Conservation (phyloP, 805 yeast genomes). For the Kluyveromyces dobzhanskii region DNA sequence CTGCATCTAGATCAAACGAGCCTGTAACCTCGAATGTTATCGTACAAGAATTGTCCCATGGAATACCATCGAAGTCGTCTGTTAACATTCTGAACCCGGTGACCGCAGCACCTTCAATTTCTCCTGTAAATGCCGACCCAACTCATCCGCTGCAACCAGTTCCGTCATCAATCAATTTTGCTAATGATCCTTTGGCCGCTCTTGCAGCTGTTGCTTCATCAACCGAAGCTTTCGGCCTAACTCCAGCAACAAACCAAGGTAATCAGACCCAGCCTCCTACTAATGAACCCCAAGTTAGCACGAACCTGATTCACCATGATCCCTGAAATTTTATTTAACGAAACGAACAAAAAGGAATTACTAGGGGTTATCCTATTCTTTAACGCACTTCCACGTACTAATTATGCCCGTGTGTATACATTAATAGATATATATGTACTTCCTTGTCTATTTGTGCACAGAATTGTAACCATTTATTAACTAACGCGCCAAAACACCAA, state of each 20-base stretch:
- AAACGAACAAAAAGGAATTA: no score
- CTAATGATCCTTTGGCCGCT: constrained; percentile 31
- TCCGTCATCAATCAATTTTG: constrained; percentile 16
- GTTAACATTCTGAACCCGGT: background rate
- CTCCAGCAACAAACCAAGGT: constrained; percentile 6
- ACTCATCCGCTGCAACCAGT: constrained; percentile 7
- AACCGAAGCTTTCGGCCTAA: constrained; percentile 17
- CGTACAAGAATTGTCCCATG: constrained; percentile 7
- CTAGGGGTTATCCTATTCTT: no score
- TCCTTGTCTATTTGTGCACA: no score
- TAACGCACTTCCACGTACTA: no score
- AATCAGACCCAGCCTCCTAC: no score
- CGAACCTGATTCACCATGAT: no score
- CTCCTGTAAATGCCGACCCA: constrained; percentile 8
- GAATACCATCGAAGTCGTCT: background rate
- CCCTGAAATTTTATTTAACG: no score
- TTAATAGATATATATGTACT: no score
- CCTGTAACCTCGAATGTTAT: constrained; percentile 5
- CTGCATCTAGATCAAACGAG: background rate
- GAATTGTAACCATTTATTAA: no score
- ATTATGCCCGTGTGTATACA: no score
- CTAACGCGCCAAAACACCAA: no score
- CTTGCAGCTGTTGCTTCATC: constrained; percentile 33
- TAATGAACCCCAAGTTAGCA: background rate
- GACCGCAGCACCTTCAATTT: background rate